A percentile compares a stretch with the other conserved stretches of the same genome.
Conservation (phyloP, 805 yeast species). For the Kregervanrija pseudodelftensis region DNA sequence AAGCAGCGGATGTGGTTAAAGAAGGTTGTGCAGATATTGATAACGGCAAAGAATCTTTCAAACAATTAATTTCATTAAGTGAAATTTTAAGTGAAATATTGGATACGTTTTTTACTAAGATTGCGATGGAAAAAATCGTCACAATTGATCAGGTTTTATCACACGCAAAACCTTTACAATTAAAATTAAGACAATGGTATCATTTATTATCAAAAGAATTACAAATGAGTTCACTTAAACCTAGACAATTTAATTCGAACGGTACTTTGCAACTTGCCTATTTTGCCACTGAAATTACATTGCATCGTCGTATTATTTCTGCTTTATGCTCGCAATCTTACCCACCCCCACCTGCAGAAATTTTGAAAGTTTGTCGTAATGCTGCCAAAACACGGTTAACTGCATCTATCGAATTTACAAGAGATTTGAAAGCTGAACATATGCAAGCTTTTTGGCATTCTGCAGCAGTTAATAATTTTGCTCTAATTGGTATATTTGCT, state of each 20-base stretch:
- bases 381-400: slow-evolving; percentile 79
- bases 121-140: slow-evolving; percentile 47
- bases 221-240: slow-evolving; percentile 54
- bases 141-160: slow-evolving; percentile 63
- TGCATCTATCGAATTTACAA: slow-evolving; percentile 76
- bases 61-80: slow-evolving; percentile 58
- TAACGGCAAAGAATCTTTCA: slow-evolving; percentile 63
- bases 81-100: slow-evolving; percentile 65
- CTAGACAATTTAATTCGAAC: slow-evolving; percentile 60
- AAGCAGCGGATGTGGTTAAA: slow-evolving; percentile 20
- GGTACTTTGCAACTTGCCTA: slow-evolving; percentile 79
- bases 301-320: slow-evolving; percentile 72
- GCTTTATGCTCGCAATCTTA: slow-evolving; percentile 32
- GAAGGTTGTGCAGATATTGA: slow-evolving; percentile 64
- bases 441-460: slow-evolving; percentile 88
- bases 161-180: slow-evolving; percentile 75
- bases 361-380: slow-evolving; percentile 63
- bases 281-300: slow-evolving; percentile 81
- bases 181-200: slow-evolving; percentile 68
- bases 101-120: slow-evolving; percentile 64
- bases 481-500: slow-evolving; percentile 84
- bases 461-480: slow-evolving; percentile 68
- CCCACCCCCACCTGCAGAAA: slow-evolving; percentile 41
- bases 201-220: slow-evolving; percentile 59
- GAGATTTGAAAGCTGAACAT: slow-evolving; percentile 73